Evolutionary conservation across 495 filamentous ascomycete species (phyloP).

Genomic region (Lentithecium fluviatile): DNA sequence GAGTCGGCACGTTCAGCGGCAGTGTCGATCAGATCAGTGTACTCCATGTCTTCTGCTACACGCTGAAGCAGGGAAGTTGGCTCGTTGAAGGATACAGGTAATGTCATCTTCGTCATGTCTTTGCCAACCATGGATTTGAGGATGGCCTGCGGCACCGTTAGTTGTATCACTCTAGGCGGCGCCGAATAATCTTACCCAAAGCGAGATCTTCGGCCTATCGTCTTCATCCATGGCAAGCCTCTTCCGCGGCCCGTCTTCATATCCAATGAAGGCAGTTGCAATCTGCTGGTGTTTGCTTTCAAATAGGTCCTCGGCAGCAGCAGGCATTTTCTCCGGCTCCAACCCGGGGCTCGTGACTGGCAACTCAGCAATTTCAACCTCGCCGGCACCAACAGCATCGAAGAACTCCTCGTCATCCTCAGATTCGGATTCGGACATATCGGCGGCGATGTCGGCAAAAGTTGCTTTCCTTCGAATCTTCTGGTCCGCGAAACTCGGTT

Average conservation of each 20-base stretch:
- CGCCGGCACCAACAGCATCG: conserved; percentile 90
- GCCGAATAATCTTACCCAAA: conserved; percentile 69
- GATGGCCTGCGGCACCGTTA: conserved; percentile 66
- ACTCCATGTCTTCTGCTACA: conserved; percentile 96
- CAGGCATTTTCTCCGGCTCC: conserved; percentile 36
- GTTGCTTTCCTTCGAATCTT: conserved; percentile 56
- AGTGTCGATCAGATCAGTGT: conserved; percentile 86
- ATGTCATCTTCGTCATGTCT: conserved; percentile 99
- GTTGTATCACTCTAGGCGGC: conserved; percentile 8
- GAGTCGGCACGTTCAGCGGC: conserved; percentile 84
- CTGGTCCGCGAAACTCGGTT: conserved; percentile 9
- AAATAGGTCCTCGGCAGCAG: conserved; percentile 48
- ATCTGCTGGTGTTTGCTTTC: conserved; percentile 60
- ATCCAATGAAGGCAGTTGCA: conserved; percentile 76
- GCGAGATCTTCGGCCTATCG: conserved; percentile 85
- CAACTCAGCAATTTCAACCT: conserved; percentile 73
- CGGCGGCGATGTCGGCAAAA: conserved; percentile 45
- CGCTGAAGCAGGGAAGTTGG: conserved; percentile 95
- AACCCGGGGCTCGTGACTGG: conserved; percentile 47
- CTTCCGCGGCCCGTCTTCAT: conserved; percentile 78
- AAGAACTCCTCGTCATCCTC: conserved; percentile 95
- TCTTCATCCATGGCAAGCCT: conserved; percentile 88
- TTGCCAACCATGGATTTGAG: conserved; percentile 99
- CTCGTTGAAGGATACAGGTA: conserved; percentile 98
- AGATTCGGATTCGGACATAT: conserved; percentile 63